Evolutionary conservation across 805 yeast species (phyloP).

Genomic region (Yarrowia sp.): DNA sequence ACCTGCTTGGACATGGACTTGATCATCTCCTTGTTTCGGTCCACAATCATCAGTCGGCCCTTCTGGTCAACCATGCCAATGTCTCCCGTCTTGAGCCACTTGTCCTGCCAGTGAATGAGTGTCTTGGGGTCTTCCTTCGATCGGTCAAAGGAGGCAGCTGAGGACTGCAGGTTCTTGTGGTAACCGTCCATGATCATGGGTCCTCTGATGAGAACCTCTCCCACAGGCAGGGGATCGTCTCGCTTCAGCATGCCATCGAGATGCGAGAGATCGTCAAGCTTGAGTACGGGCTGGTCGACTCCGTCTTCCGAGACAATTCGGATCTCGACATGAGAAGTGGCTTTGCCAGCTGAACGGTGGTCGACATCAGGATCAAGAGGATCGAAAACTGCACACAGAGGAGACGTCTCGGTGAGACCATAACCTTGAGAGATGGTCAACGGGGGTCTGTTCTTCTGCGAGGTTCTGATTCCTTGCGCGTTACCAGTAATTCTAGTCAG

Average conservation of each 20-base stretch:
- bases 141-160: constrained; percentile 45
- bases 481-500: constrained; percentile 24
- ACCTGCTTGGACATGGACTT: constrained; percentile 63
- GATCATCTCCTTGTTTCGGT: constrained; percentile 41
- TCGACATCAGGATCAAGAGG: constrained; percentile 5
- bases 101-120: constrained; percentile 31
- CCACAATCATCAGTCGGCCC: constrained; percentile 50
- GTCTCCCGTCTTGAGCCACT: constrained; percentile 63
- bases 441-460: constrained; percentile 26
- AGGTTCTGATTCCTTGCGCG: constrained; percentile 26
- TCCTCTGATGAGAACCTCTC: constrained; percentile 57
- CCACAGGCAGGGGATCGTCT: constrained; percentile 35
- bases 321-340: constrained; percentile 3
- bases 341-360: constrained; percentile 1
- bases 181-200: constrained; percentile 53
- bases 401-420: neutral
- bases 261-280: neutral
- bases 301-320: neutral
- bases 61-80: constrained; percentile 47
- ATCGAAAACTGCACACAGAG: neutral
- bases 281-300: neutral
- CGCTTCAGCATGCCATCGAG: neutral
- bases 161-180: constrained; percentile 50
- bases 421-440: constrained; percentile 26
- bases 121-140: constrained; percentile 3